phyloP scores from a whole-genome alignment of 805 yeast species.

The Allodekkera sacchari region DNA sequence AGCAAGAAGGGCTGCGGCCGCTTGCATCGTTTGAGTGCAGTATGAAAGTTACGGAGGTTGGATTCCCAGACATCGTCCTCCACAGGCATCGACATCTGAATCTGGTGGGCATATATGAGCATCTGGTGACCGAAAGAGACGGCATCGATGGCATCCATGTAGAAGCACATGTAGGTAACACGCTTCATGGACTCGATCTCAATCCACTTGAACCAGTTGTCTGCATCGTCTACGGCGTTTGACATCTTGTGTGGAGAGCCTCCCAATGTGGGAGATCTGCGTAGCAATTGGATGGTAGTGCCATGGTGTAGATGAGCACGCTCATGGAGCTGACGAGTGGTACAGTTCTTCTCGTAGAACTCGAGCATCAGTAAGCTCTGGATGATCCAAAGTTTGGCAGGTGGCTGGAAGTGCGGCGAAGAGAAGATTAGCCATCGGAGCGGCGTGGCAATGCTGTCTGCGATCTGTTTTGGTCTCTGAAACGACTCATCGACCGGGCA shows the following conservation, averaged over 20 bases:
- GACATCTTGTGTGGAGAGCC: conserved; percentile 46
- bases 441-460: conserved; percentile 43
- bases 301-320: conserved; percentile 84
- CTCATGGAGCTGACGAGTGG: conserved; percentile 66
- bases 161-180: conserved; percentile 73
- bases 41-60: conserved; percentile 13
- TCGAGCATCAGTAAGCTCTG: conserved; percentile 71
- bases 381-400: conserved; percentile 67
- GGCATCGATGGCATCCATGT: conserved; percentile 72
- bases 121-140: conserved; percentile 69
- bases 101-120: conserved; percentile 48
- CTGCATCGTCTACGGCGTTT: conserved; percentile 14
- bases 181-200: conserved; percentile 73
- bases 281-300: conserved; percentile 66
- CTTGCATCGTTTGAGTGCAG: conserved; percentile 14
- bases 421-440: conserved; percentile 65
- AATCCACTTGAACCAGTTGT: conserved; percentile 57
- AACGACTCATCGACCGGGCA: conserved; percentile 15
- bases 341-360: conserved; percentile 67
- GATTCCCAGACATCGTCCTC: conserved; percentile 51
- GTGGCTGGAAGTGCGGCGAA: conserved; percentile 65
- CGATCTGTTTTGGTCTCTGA: conserved; percentile 28
- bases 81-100: conserved; percentile 55
- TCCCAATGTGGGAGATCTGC: conserved; percentile 70
- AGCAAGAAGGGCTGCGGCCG: conserved; percentile 40